Evolutionary conservation across 2,329 filamentous ascomycete genomes (phyloP).

Genomic region (Alternaria atra): DNA sequence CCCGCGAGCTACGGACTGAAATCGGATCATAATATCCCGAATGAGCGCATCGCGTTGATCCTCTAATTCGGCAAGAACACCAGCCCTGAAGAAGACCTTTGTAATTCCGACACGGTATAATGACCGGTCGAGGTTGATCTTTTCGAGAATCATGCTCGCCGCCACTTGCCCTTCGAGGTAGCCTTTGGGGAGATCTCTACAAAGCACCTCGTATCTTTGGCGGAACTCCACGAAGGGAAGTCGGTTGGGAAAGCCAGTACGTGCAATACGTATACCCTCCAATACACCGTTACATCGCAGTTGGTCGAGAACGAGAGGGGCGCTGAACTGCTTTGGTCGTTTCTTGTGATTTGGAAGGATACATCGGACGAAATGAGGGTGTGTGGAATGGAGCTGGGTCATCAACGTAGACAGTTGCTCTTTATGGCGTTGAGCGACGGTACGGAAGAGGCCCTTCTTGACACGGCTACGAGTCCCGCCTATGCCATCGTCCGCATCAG

Average conservation of each 20-base stretch:
- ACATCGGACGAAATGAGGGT: constrained; percentile 97
- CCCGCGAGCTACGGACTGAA: constrained; percentile 90
- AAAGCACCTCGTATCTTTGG: constrained; percentile 94
- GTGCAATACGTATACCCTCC: constrained; percentile 96
- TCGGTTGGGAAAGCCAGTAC: constrained; percentile 95
- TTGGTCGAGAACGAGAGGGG: constrained; percentile 93
- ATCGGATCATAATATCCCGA: constrained; percentile 89
- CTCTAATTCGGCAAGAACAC: constrained; percentile 94
- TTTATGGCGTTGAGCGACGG: constrained; percentile 95
- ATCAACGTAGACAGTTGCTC: constrained; percentile 98
- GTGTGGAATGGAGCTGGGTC: constrained; percentile 91
- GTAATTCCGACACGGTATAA: constrained; percentile 94
- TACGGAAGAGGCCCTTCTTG: constrained; percentile 96
- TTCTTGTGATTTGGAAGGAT: constrained; percentile 99
- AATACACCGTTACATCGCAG: constrained; percentile 98
- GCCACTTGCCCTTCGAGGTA: constrained; percentile 90
- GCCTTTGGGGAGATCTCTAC: constrained; percentile 82
- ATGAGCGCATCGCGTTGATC: constrained; percentile 94
- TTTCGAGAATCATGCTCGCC: constrained; percentile 86
- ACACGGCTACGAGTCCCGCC: constrained; percentile 78
- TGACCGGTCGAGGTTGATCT: constrained; percentile 82
- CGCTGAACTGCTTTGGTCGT: constrained; percentile 89
- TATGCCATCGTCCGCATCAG: constrained; percentile 77
- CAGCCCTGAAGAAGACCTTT: constrained; percentile 97
- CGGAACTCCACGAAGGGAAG: constrained; percentile 93